A percentile compares a stretch with the other conserved stretches of the same genome.
These are phyloP conservation scores for Tolypocladium ovalisporum DNA, from an alignment of 2,329 filamentous ascomycete species.

Conservation along the genomic window DNA sequence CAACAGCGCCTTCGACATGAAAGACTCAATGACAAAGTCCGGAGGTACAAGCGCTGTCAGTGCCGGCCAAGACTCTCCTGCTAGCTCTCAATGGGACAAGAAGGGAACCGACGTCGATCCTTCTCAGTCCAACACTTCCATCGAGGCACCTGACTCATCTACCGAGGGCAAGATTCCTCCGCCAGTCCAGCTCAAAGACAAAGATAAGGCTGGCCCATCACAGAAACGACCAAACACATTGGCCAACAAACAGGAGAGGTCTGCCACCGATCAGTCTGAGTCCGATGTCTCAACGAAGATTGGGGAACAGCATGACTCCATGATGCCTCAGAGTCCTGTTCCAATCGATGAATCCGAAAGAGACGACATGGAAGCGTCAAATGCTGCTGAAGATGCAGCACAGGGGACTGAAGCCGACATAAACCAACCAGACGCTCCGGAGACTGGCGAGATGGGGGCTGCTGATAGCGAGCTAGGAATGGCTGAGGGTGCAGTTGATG, in stretches of 20 bases:
- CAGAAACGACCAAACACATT: not conserved
- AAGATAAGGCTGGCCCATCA: not conserved
- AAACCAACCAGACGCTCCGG: too few species aligned
- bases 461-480: slow-evolving; percentile 47
- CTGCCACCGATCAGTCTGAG: not conserved
- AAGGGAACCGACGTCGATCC: not conserved
- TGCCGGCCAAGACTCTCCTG: not conserved
- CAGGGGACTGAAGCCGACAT: too few species aligned
- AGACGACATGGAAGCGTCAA: not conserved
- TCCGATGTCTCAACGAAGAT: not conserved
- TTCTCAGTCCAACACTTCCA: not conserved
- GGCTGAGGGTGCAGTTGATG: slow-evolving; percentile 2
- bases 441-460: slow-evolving; percentile 55
- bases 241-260: not conserved
- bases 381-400: not conserved
- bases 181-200: not conserved
- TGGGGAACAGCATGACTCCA: not conserved
- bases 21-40: not conserved
- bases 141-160: not conserved
- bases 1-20: slow-evolving; percentile 6
- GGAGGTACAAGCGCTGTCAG: not conserved
- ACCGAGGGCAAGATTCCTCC: slow-evolving; percentile 1
- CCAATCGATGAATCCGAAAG: not conserved
- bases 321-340: not conserved
- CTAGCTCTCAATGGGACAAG: not conserved